A percentile compares a stretch with the other conserved stretches of the same genome.
phyloP scores from a whole-genome alignment of 176 grass and related monocot genomes.

The Eragrostis curvula region DNA sequence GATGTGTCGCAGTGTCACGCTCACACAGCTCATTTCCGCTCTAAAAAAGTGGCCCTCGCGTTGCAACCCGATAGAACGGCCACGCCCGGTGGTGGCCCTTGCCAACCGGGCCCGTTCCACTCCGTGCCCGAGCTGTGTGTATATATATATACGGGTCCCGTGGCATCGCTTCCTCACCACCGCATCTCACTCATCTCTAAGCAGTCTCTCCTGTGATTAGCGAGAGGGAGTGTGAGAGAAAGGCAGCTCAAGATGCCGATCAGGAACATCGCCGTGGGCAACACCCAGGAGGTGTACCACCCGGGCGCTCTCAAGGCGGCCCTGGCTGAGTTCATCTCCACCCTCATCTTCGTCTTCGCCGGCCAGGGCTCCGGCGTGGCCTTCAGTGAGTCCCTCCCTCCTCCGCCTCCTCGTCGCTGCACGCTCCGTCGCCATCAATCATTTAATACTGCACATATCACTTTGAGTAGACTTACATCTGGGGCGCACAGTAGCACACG shows the following conservation, averaged over 20 bases:
- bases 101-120: too few relatives aligned
- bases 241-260: conserved; percentile 70
- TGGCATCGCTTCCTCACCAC: conserved; percentile 20
- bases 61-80: conserved; percentile 24
- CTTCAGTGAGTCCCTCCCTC: conserved; percentile 61
- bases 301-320: conserved; percentile 82
- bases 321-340: conserved; percentile 92
- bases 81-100: background rate
- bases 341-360: conserved; percentile 99
- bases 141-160: conserved; percentile 51
- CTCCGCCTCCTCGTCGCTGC: background rate
- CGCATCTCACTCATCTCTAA: background rate
- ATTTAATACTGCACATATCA: background rate
- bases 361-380: conserved; percentile 96
- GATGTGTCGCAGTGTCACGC: background rate
- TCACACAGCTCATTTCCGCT: conserved; percentile 27
- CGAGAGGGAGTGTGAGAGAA: background rate
- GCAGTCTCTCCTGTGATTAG: background rate
- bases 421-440: background rate
- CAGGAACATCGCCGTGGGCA: conserved; percentile 70
- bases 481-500: too few relatives aligned
- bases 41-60: background rate
- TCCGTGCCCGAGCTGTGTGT: background rate
- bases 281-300: conserved; percentile 67
- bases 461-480: too few relatives aligned